A percentile compares a stretch with the other conserved stretches of the same genome.
Conservation (phyloP, 495 filamentous ascomycete genomes). For the Podospora sp. region DNA sequence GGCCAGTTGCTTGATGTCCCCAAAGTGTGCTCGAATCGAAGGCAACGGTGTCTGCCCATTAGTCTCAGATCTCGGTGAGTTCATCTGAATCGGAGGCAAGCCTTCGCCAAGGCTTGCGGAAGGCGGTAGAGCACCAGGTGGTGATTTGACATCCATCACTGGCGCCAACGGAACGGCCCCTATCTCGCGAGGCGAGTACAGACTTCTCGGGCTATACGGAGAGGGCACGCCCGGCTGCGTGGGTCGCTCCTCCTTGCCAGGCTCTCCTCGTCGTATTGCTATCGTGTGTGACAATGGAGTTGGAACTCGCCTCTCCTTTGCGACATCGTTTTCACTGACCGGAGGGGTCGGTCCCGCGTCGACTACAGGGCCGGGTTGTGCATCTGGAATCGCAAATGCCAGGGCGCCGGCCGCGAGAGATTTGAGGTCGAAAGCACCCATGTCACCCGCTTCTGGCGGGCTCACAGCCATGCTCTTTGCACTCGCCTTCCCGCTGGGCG, state of each 20-base stretch:
- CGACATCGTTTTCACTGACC: constrained; percentile 32
- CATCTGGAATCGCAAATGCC: constrained; percentile 31
- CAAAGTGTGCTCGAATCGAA: constrained; percentile 48
- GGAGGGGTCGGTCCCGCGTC: constrained; percentile 33
- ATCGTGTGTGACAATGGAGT: constrained; percentile 28
- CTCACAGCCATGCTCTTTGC: constrained; percentile 18
- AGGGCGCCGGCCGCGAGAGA: constrained; percentile 45
- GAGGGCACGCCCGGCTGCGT: constrained; percentile 24
- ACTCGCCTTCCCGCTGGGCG: constrained; percentile 25
- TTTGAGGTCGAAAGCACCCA: constrained; percentile 43
- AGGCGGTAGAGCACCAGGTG: constrained; percentile 28
- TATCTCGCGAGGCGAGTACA: constrained; percentile 34
- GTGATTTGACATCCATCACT: constrained; percentile 33
- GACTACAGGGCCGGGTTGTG: constrained; percentile 29
- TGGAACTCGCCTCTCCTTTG: constrained; percentile 26
- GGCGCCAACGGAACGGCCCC: constrained; percentile 31
- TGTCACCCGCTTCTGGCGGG: constrained; percentile 30
- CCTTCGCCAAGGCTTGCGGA: constrained; percentile 39
- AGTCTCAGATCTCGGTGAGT: constrained; percentile 48
- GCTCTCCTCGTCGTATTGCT: constrained; percentile 23
- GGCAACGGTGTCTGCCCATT: constrained; percentile 47
- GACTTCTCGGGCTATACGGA: constrained; percentile 30
- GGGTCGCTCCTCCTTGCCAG: constrained; percentile 25
- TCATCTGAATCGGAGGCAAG: constrained; percentile 53
- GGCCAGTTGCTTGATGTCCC: constrained; percentile 59